Percentiles rank a stretch among this genome's conserved stretches.
phyloP scores from a whole-genome alignment of 768 basidiomycete genomes.

The Boletus vermiculosoides region DNA sequence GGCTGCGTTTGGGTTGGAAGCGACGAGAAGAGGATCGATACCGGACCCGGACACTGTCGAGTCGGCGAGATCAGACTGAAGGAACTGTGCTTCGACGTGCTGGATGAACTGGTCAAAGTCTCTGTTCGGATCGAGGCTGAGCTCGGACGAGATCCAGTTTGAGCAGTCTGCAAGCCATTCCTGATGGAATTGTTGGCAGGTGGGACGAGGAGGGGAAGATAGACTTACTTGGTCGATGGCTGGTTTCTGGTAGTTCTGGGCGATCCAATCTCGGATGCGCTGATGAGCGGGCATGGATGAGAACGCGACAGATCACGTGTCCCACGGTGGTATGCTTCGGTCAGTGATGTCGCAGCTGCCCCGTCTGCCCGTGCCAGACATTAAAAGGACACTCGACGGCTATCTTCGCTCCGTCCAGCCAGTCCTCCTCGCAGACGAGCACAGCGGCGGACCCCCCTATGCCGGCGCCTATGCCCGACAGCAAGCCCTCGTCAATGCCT shows the following conservation, averaged over 20 bases:
- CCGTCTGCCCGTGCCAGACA: conserved; percentile 79
- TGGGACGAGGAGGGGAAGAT: background rate
- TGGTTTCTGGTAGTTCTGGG: conserved; percentile 56
- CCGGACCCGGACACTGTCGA: conserved; percentile 74
- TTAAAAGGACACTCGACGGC: conserved; percentile 68
- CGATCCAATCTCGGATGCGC: conserved; percentile 52
- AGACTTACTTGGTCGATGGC: conserved; percentile 56
- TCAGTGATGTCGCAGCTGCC: conserved; percentile 41
- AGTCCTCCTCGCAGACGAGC: conserved; percentile 72
- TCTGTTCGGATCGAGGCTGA: conserved; percentile 44
- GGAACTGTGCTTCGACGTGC: conserved; percentile 61
- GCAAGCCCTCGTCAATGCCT: conserved; percentile 19
- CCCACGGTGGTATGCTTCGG: conserved; percentile 14
- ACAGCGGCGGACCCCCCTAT: conserved; percentile 52
- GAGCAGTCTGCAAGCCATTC: conserved; percentile 78
- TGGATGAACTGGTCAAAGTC: conserved; percentile 53
- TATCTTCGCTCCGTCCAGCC: conserved; percentile 82
- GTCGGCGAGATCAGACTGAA: conserved; percentile 69
- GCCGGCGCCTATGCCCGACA: conserved; percentile 22
- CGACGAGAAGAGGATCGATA: conserved; percentile 36
- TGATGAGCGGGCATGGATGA: conserved; percentile 22
- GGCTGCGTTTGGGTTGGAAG: conserved; percentile 7
- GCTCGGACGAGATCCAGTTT: conserved; percentile 54
- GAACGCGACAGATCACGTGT: conserved; percentile 8
- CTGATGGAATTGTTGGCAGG: conserved; percentile 35